Percentiles rank a stretch among this genome's conserved stretches.
These are phyloP conservation scores for Neophaeococcomyces aloes DNA, from an alignment of 2,329 filamentous ascomycete species.

Conservation along the genomic window DNA sequence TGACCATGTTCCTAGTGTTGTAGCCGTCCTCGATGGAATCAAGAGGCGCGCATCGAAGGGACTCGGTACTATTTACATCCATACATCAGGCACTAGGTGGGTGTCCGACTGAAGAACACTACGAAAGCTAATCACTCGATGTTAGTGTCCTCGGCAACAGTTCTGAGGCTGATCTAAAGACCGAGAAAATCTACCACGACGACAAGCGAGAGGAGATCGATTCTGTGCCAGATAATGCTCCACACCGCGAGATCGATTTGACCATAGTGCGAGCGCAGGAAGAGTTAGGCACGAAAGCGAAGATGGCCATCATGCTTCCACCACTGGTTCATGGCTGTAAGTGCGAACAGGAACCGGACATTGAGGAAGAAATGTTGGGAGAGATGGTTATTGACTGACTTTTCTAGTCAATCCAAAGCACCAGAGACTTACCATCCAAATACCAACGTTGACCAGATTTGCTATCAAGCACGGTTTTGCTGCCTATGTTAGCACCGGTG, in stretches of 20 bases:
- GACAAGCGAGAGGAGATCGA: slow-evolving; percentile 32
- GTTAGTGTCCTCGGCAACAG: no score
- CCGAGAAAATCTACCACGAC: slow-evolving; percentile 36
- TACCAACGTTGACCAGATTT: slow-evolving; percentile 39
- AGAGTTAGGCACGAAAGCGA: slow-evolving; percentile 31
- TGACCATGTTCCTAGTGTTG: slow-evolving; percentile 37
- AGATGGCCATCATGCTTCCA: slow-evolving; percentile 40
- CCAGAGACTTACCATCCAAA: slow-evolving; percentile 36
- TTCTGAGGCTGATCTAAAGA: slow-evolving; percentile 31
- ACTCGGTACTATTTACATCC: slow-evolving; percentile 38
- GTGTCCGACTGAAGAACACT: no score
- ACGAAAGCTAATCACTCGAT: no score
- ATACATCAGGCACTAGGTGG: slow-evolving; percentile 41
- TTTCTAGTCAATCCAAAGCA: slow-evolving; percentile 26
- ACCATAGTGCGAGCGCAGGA: slow-evolving; percentile 31
- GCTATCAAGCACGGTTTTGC: slow-evolving; percentile 40
- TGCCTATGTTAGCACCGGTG: slow-evolving; percentile 36
- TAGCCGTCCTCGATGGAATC: slow-evolving; percentile 38
- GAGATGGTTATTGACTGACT: neutral
- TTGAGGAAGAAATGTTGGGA: neutral
- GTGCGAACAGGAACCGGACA: no score
- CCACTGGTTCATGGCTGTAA: slow-evolving; percentile 34
- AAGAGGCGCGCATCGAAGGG: slow-evolving; percentile 28
- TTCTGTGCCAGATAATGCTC: slow-evolving; percentile 31
- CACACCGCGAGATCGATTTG: slow-evolving; percentile 39